Evolutionary conservation across 305 asterid species (phyloP), one percentile per base, ranked within the genome.

Genomic region (Plantago lanceolata): DNA sequence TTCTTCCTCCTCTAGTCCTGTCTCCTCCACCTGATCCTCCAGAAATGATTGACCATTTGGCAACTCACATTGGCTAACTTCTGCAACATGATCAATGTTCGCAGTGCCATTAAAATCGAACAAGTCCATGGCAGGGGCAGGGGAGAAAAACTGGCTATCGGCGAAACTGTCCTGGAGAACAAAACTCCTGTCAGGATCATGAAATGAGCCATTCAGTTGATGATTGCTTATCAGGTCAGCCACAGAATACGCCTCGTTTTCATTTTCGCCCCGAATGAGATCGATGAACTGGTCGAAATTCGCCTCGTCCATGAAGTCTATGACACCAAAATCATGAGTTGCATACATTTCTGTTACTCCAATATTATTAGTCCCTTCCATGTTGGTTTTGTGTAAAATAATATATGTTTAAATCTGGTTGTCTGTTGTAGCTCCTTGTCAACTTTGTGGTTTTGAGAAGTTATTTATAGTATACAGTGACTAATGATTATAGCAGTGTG

Each of bases 281-380:
- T 79, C 73, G 24, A 65, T 57, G 48, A 73, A 76, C 12, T 62
- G 81, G 40, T 72, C 68, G 28, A 69, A 47, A 51, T 71, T 71
- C 57, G 81, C 48, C 52, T 71, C 79, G 35, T 73, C 73, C 78
- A 76, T 44, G 74, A 76, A 76, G 63, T 79, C 81, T 17, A 68
- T 67, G 11, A 68, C 15, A 12, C 84, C 84, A 24, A 79, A 73
- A 29, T 71, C 44, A 48, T 77, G n/a, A n/a, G n/a, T 3, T 1
- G 47, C 48, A 3, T 67, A 70, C 14, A 18, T 6, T 69, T 61
- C 76, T 6, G 21, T 48, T 21, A 48, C 69, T 13, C 55, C 8
- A 53, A 13, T 53, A 19, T n/a, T n/a, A n/a, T 58, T 48, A 9
- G 19, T 40, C 14, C 54, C 67, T 28, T 73, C 77, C 81, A 73